Percentiles rank a stretch among this genome's conserved stretches.
Evolutionary conservation across 768 basidiomycete genomes (phyloP).

Genomic region (Cytidiella melzeri): DNA sequence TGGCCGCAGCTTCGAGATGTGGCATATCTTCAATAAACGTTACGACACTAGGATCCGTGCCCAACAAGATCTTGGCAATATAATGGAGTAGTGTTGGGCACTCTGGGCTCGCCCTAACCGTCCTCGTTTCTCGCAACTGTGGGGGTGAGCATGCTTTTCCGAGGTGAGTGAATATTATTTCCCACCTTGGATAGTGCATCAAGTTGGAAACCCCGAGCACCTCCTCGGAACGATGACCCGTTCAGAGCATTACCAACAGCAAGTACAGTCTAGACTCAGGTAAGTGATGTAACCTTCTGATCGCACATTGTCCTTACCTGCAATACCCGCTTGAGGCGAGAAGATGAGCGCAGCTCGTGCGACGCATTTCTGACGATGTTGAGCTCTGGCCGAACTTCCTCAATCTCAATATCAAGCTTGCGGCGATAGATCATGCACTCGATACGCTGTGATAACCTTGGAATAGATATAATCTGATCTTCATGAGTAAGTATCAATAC

Average conservation of each 20-base stretch:
- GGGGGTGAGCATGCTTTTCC: not conserved
- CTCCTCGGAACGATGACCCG: slow-evolving; percentile 74
- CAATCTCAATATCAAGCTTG: slow-evolving; percentile 77
- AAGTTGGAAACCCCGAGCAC: slow-evolving; percentile 79
- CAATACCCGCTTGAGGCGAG: slow-evolving; percentile 62
- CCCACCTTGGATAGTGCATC: slow-evolving; percentile 75
- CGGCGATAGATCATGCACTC: slow-evolving; percentile 81
- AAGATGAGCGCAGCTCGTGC: slow-evolving; percentile 57
- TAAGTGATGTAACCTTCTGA: not conserved
- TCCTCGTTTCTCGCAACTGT: slow-evolving; percentile 81
- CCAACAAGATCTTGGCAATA: slow-evolving; percentile 67
- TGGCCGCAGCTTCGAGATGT: slow-evolving; percentile 75
- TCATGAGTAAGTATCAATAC: not conserved
- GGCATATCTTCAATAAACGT: slow-evolving; percentile 78
- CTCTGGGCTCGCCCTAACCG: slow-evolving; percentile 54
- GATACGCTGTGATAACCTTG: slow-evolving; percentile 65
- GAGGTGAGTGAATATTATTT: not conserved
- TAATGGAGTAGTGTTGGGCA: slow-evolving; percentile 93
- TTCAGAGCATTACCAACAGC: slow-evolving; percentile 81
- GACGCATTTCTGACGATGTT: slow-evolving; percentile 66
- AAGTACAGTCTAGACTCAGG: slow-evolving; percentile 52
- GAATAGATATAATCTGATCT: slow-evolving; percentile 70
- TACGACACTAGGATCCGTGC: slow-evolving; percentile 57
- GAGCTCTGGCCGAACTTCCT: slow-evolving; percentile 79
- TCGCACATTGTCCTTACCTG: slow-evolving; percentile 56